phyloP scores from a whole-genome alignment of 2,329 filamentous ascomycete species.

The Colletotrichum spaethianum region DNA sequence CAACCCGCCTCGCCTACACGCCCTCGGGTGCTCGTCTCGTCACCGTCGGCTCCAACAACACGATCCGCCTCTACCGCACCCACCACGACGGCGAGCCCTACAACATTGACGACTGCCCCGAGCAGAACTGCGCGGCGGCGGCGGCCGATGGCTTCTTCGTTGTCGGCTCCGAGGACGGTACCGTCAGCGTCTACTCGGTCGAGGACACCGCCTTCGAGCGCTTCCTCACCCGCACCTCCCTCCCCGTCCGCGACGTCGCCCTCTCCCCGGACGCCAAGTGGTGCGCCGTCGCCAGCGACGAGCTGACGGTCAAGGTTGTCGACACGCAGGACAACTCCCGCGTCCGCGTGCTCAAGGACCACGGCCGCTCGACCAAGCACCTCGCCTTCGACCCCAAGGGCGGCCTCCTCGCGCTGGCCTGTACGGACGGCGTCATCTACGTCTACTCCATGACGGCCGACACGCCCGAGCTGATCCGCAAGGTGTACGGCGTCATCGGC shows the following conservation, averaged over 20 bases:
- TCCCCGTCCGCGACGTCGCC: constrained; percentile 89
- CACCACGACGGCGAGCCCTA: constrained; percentile 92
- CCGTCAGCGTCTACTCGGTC: constrained; percentile 94
- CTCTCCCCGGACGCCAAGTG: constrained; percentile 86
- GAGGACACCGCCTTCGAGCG: constrained; percentile 81
- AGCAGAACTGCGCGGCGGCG: constrained; percentile 85
- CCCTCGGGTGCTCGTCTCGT: constrained; percentile 89
- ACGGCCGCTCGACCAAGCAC: constrained; percentile 90
- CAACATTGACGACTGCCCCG: constrained; percentile 91
- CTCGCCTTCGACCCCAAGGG: constrained; percentile 89
- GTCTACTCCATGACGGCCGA: constrained; percentile 87
- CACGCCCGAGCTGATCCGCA: constrained; percentile 84
- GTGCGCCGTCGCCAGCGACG: constrained; percentile 97
- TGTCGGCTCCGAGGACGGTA: constrained; percentile 92
- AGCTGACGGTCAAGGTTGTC: constrained; percentile 91
- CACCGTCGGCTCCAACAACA: constrained; percentile 94
- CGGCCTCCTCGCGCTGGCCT: constrained; percentile 82
- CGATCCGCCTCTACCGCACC: constrained; percentile 92
- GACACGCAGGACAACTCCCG: constrained; percentile 83
- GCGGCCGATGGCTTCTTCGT: constrained; percentile 86
- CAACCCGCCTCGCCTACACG: constrained; percentile 90
- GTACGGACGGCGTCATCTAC: constrained; percentile 91
- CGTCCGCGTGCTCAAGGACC: constrained; percentile 85
- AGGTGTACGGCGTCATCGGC: constrained; percentile 88
- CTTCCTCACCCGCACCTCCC: constrained; percentile 85